Conservation (phyloP, 2,329 filamentous ascomycete genomes). For the Aaosphaeria pasadenensis region DNA sequence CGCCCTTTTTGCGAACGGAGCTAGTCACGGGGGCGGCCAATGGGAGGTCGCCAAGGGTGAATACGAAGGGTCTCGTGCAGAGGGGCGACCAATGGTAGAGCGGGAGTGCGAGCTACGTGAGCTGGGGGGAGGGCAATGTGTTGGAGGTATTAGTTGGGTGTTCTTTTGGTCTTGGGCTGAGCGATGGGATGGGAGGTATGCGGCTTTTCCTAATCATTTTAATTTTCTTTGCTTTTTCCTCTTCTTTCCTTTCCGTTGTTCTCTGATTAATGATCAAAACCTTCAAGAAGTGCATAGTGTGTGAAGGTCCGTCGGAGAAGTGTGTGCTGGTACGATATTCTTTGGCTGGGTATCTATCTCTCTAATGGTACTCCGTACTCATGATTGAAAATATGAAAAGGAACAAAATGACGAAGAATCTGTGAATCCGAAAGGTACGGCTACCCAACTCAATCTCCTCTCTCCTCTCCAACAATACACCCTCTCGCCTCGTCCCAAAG, state of each 20-base stretch:
- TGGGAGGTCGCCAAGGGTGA: neutral
- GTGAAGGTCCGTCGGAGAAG: neutral
- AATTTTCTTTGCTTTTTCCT: no score
- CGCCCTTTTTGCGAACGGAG: conserved; percentile 1
- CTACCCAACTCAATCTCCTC: neutral
- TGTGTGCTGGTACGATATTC: neutral
- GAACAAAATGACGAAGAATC: neutral
- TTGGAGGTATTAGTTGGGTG: neutral
- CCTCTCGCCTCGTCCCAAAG: conserved; percentile 5
- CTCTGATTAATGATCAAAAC: no score
- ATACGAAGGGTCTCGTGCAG: neutral
- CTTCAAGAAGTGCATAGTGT: neutral
- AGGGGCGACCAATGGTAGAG: neutral
- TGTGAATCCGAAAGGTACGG: neutral
- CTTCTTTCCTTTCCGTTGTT: no score
- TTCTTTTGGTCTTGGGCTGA: neutral
- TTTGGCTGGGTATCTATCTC: neutral
- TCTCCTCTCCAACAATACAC: neutral
- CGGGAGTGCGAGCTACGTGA: neutral
- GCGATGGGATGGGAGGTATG: neutral
- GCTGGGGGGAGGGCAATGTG: neutral
- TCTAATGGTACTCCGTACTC: neutral
- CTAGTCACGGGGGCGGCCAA: neutral
- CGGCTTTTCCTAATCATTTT: no score
- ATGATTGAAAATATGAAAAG: neutral